A percentile compares a stretch with the other conserved stretches of the same genome.
phyloP scores from a whole-genome alignment of 805 yeast species.

The Lipomyces sp. region DNA sequence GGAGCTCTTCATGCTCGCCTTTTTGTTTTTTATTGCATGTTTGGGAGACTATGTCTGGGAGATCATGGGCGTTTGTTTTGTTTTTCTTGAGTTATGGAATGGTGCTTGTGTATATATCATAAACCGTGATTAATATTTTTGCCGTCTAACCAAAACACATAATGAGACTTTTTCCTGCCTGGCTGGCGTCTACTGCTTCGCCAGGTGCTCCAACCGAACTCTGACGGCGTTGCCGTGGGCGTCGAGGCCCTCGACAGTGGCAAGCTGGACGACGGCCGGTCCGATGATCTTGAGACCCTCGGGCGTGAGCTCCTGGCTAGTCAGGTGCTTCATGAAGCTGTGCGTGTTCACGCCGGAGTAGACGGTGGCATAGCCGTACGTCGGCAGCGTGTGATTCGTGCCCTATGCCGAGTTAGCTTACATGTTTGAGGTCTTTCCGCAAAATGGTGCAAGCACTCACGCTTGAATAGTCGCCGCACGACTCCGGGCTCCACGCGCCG shows the following conservation, averaged over 20 bases:
- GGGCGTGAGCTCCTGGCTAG: constrained; percentile 85
- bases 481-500: constrained; percentile 94
- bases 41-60: background rate
- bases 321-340: constrained; percentile 91
- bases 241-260: constrained; percentile 94
- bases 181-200: too few relatives aligned
- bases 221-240: constrained; percentile 97
- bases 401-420: constrained; percentile 55
- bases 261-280: constrained; percentile 92
- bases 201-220: constrained; percentile 82
- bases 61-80: background rate
- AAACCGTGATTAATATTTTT: too few relatives aligned
- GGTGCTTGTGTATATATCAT: background rate
- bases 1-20: too few relatives aligned
- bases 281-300: constrained; percentile 87
- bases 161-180: too few relatives aligned
- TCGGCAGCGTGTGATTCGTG: constrained; percentile 97
- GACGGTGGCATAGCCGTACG: constrained; percentile 97
- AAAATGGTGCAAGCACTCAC: constrained; percentile 3
- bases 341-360: constrained; percentile 96
- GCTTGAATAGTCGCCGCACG: constrained; percentile 92
- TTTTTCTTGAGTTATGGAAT: background rate
- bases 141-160: too few relatives aligned
- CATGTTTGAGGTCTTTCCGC: background rate
- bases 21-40: background rate